phyloP scores from a whole-genome alignment of 2,329 filamentous ascomycete species.

The Alternaria ventricosa region DNA sequence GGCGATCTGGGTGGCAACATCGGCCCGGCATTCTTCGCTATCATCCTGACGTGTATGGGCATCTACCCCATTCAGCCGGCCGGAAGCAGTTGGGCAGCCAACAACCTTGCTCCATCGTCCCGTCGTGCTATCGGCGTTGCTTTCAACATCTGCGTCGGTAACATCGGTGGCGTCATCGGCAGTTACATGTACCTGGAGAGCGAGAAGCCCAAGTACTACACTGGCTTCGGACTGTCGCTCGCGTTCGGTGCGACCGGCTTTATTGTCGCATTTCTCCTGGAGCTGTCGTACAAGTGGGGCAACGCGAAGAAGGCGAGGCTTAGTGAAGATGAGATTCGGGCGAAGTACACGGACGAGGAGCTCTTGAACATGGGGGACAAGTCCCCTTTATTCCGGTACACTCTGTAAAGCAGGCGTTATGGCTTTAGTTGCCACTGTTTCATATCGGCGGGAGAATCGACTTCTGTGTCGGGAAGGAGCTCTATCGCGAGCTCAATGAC shows the following conservation, averaged over 20 bases:
- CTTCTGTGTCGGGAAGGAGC: not conserved
- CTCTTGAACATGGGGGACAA: slow-evolving; percentile 49
- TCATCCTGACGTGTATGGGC: slow-evolving; percentile 53
- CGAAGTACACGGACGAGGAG: slow-evolving; percentile 47
- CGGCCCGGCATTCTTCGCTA: slow-evolving; percentile 53
- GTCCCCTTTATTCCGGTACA: slow-evolving; percentile 51
- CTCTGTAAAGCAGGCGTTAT: slow-evolving; percentile 1
- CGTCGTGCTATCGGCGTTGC: slow-evolving; percentile 42
- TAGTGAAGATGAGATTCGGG: slow-evolving; percentile 45
- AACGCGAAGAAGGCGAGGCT: slow-evolving; percentile 38
- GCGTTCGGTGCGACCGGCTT: slow-evolving; percentile 14
- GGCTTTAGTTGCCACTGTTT: not conserved
- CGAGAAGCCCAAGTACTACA: slow-evolving; percentile 47
- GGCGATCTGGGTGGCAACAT: slow-evolving; percentile 51
- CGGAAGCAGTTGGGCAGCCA: slow-evolving; percentile 38
- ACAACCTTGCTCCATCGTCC: slow-evolving; percentile 38
- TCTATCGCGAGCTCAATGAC: not conserved
- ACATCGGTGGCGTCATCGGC: slow-evolving; percentile 41
- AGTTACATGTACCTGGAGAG: slow-evolving; percentile 46
- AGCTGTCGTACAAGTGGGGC: slow-evolving; percentile 17
- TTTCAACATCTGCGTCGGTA: slow-evolving; percentile 38
- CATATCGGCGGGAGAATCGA: not conserved
- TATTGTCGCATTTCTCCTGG: slow-evolving; percentile 29
- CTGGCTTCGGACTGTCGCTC: slow-evolving; percentile 46
- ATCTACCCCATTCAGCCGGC: slow-evolving; percentile 45